Evolutionary conservation across 306 rosid species (phyloP).

Genomic region (Astragalus glycyphyllos): DNA sequence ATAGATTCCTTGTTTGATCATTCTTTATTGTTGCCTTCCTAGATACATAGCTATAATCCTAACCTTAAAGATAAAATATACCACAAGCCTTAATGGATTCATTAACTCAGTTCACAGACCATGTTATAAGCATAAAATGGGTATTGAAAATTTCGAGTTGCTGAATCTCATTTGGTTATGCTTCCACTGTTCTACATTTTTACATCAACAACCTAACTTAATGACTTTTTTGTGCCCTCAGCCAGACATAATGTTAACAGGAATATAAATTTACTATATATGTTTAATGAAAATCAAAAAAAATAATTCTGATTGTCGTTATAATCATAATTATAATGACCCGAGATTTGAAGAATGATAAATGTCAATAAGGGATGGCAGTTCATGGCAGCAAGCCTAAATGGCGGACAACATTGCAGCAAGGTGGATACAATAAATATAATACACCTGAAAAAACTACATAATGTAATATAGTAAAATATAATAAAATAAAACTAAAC

Average conservation of each 20-base stretch:
- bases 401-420: too few relatives aligned
- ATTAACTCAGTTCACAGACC: conserved; percentile 23
- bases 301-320: conserved; percentile 8
- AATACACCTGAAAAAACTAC: too few relatives aligned
- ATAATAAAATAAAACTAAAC: neutral
- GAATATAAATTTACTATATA: neutral
- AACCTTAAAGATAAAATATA: conserved; percentile 10
- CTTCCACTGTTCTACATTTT: conserved; percentile 22
- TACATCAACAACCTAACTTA: conserved; percentile 17
- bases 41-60: conserved; percentile 31
- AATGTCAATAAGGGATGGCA: too few relatives aligned
- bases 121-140: conserved; percentile 3
- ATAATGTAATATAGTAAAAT: neutral
- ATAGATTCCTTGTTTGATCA: conserved; percentile 2
- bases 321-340: neutral
- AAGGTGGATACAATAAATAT: too few relatives aligned
- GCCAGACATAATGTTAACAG: conserved; percentile 18
- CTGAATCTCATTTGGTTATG: conserved; percentile 16
- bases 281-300: conserved; percentile 9
- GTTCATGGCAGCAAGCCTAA: too few relatives aligned
- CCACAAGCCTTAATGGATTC: conserved; percentile 24
- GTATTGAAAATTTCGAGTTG: conserved; percentile 9
- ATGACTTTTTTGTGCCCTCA: neutral
- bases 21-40: conserved; percentile 2
- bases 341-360: conserved; percentile 7